Base-by-base conservation (phyloP, 345 rosid genomes). In the Syzygium jambos region DNA sequence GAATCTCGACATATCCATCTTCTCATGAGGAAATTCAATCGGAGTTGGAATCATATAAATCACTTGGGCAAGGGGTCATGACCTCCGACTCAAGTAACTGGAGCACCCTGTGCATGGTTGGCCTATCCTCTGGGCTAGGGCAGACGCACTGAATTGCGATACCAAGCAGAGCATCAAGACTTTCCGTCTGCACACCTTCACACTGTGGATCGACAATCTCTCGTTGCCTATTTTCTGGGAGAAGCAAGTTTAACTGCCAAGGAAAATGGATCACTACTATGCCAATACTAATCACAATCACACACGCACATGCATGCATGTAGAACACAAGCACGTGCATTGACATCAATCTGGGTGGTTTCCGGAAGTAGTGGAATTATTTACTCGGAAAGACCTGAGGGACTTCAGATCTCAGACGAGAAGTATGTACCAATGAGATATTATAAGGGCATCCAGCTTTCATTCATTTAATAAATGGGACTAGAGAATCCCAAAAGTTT, bases 41-140 rank as follows among this genome's bases (percentile, higher is more conserved):
- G 6, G 99, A 95, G 93, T 85, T 93, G 91, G 98, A 95, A 91
- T 98, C 99, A 53, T 98, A 96, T 41, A 98, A 95, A 87, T 98
- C 99, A 85, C 99, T 98, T 19, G 99, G 99, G 92, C 98, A 98
- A 53, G 99, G 99, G 88, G 98, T 96, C 99, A 96, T 96, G 86
- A 96, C 98, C 89, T 95, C 99, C 43, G 99, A 95, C 91, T 96
- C 99, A 22, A 98, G 97, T 85, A 95, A 89, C 88, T 98, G 99
- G 52, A 96, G 95, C 85, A 98, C 98, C 90, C 98, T 93, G 91
- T 98, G 99, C 99, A 96, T 98, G 89, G 96, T 95, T 84, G 98
- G 99, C 63, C 99, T 93, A 85, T 96, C 98, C 84, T 96, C 98
- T 11, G 99, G 96, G 89, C 85, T 90, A 2, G 98, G 92, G 87